Conservation (phyloP, 2,329 filamentous ascomycete species). For the Xylariales sp. region DNA sequence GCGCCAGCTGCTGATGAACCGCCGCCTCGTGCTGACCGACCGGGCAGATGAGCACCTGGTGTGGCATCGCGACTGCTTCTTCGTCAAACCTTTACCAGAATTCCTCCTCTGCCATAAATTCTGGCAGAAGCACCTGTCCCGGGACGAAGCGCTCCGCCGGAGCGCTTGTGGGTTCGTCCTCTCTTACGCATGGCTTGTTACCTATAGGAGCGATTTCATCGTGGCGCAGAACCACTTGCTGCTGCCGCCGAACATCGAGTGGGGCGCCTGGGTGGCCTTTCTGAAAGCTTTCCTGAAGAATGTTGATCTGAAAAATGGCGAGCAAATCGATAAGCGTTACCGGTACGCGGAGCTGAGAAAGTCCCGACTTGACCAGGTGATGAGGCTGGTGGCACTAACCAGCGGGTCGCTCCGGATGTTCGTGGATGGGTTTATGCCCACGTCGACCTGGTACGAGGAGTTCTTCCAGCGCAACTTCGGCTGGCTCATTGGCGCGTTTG, state of each 20-base stretch:
- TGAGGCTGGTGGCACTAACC: slow-evolving; percentile 21
- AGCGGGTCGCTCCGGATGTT: not conserved
- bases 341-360: slow-evolving; percentile 35
- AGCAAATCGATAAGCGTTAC: slow-evolving; percentile 20
- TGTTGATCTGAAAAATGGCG: slow-evolving; percentile 2
- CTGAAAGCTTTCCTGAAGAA: not conserved
- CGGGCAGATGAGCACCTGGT: slow-evolving; percentile 33
- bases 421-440: not conserved
- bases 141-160: not conserved
- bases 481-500: not conserved
- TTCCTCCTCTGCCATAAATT: not conserved
- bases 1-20: slow-evolving; percentile 26
- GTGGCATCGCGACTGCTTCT: slow-evolving; percentile 21
- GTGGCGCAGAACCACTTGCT: slow-evolving; percentile 30
- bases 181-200: slow-evolving; percentile 31
- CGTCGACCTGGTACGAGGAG: not conserved
- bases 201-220: slow-evolving; percentile 31
- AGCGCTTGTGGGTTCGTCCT: slow-evolving; percentile 27
- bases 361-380: slow-evolving; percentile 35
- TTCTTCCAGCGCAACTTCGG: slow-evolving; percentile 1
- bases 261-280: slow-evolving; percentile 26
- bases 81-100: not conserved
- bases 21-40: slow-evolving; percentile 31
- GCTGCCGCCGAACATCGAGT: slow-evolving; percentile 28
- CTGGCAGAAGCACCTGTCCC: not conserved